These are phyloP conservation scores for Lobulomyces angularis DNA, from an alignment of 192 early-diverging fungal genomes.

Conservation along the genomic window DNA sequence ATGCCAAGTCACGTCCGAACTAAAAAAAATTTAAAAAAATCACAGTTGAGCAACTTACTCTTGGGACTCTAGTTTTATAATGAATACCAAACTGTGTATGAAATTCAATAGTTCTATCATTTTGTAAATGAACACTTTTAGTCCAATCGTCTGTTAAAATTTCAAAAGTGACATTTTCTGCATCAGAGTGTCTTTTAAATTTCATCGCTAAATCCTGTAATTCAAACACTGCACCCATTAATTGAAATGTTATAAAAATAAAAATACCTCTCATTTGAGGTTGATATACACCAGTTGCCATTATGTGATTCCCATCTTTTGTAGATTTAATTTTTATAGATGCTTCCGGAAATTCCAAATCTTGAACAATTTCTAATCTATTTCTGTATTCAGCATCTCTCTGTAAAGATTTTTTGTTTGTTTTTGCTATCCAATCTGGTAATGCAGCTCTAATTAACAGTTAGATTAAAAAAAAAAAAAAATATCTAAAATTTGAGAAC, in stretches of 20 bases:
- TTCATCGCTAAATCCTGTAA: conserved; percentile 90
- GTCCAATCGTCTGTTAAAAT: conserved; percentile 97
- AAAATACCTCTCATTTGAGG: conserved; percentile 92
- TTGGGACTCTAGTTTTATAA: conserved; percentile 84
- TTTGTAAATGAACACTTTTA: conserved; percentile 81
- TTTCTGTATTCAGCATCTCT: conserved; percentile 83
- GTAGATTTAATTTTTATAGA: conserved; percentile 72
- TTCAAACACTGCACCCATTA: too few species aligned
- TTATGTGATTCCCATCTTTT: conserved; percentile 68
- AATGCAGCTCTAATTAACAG: too few species aligned
- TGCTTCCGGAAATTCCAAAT: conserved; percentile 96
- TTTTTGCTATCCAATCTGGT: conserved; percentile 87
- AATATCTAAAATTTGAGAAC: too few species aligned
- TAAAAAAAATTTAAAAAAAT: conserved; percentile 6
- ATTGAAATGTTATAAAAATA: too few species aligned
- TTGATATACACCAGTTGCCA: conserved; percentile 96
- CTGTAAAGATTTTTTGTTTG: conserved; percentile 75
- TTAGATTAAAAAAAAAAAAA: too few species aligned
- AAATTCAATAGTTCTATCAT: conserved; percentile 82
- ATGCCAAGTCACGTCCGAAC: conserved; percentile 83
- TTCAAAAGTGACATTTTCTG: conserved; percentile 70
- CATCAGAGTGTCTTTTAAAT: conserved; percentile 90
- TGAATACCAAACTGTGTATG: conserved; percentile 93
- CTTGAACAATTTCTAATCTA: conserved; percentile 91
- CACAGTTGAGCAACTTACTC: conserved; percentile 20